Evolutionary conservation across 148 eudicot species (phyloP), one percentile per base, ranked within the genome.

Genomic region (Silene latifolia): DNA sequence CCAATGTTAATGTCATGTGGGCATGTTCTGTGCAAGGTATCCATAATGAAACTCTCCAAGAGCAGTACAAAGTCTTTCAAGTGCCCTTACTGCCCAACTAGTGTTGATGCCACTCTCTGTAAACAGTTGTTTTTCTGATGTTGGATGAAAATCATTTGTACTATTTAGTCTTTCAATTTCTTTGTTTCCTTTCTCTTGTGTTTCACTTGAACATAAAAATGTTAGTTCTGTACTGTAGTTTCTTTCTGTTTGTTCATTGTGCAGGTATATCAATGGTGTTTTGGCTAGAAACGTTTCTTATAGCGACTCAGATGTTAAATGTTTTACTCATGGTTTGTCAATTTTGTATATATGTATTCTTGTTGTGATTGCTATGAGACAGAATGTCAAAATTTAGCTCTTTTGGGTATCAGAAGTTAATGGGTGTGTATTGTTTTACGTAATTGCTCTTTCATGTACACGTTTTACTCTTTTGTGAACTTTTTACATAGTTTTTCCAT

Each of bases 1-100:
- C 90, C 98, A n/a, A 90, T 93, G 98, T 75, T 89, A 81, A 80
- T 93, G 85, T 76, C 88, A 0, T 93, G 98, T 74, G 96, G 93
- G 73, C 98, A 93, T 63, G 96, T 90, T 2, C 85, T 93, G 1
- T 93, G 96, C 82, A 93, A 89, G 87, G 93, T 88, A 74, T 90
- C 96, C 0, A 93, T 93, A 29, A 84, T 83, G 23, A 93, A 93
- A 83, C 82, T 93, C 51, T 93, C 98, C 0, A 93, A 91, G 79
- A 93, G 83, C 80, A 82, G 85, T 82, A 84, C 93, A 0, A 83
- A 89, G 83, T 85, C 92, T 17, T 93, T 93, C 82, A 93, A 89
- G 81, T 93, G 98, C 79, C 98, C 98, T 13, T 93, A 93, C 77
- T 93, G 98, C 72, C 98, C 98, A 0, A 32, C 85, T 42, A 91